phyloP scores from a whole-genome alignment of 2,329 filamentous ascomycete species.

The Neofusicoccum ribis region DNA sequence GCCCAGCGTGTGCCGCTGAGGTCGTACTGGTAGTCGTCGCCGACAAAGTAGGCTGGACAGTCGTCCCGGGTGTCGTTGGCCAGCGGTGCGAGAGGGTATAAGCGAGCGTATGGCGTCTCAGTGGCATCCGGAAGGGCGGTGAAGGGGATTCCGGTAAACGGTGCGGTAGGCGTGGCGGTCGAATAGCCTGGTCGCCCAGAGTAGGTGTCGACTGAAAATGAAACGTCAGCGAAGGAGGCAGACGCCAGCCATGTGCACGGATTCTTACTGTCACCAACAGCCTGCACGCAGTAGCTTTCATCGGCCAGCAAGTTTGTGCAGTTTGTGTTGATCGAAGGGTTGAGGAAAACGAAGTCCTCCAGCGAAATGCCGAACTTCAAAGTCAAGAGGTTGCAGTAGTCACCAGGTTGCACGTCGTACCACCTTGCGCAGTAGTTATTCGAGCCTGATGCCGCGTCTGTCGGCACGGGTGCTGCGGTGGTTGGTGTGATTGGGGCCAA shows the following conservation, averaged over 20 bases:
- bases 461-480: slow-evolving; percentile 20
- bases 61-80: slow-evolving; percentile 27
- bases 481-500: not conserved
- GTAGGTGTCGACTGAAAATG: slow-evolving; percentile 20
- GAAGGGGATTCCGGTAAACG: not conserved
- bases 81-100: slow-evolving; percentile 21
- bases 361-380: slow-evolving; percentile 34
- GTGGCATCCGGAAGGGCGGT: not conserved
- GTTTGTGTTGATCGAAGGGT: slow-evolving; percentile 33
- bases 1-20: not conserved
- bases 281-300: slow-evolving; percentile 36
- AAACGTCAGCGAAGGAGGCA: no score
- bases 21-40: slow-evolving; percentile 24
- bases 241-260: no score
- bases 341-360: slow-evolving; percentile 37
- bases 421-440: slow-evolving; percentile 31
- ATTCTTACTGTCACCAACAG: slow-evolving; percentile 30
- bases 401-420: slow-evolving; percentile 32
- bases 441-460: slow-evolving; percentile 27
- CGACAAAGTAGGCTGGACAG: slow-evolving; percentile 25
- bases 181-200: slow-evolving; percentile 20
- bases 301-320: slow-evolving; percentile 38
- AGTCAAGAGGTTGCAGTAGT: slow-evolving; percentile 38
- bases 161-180: not conserved
- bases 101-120: not conserved